Conservation (phyloP, 75 land plant species). For the Cunninghamia lanceolata region DNA sequence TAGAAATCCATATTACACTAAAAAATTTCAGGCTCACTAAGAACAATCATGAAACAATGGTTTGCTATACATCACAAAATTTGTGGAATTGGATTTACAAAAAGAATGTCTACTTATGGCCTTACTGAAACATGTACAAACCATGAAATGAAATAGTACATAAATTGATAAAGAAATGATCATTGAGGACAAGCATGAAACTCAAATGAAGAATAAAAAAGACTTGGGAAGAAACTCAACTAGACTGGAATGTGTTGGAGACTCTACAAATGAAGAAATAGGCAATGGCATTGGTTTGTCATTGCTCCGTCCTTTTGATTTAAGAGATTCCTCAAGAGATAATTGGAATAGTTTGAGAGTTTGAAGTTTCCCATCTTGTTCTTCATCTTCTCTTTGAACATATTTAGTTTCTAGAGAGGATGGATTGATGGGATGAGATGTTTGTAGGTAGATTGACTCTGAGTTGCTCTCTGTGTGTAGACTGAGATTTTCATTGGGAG, state of each 20-base stretch:
- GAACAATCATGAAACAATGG: no score
- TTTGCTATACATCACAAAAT: no score
- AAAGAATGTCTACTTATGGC: not conserved
- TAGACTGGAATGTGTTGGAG: not conserved
- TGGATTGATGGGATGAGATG: not conserved
- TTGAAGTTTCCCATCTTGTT: not conserved
- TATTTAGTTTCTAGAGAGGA: not conserved
- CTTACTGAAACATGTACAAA: not conserved
- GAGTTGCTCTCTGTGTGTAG: conserved; percentile 7
- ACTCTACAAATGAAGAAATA: not conserved
- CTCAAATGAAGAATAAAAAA: not conserved
- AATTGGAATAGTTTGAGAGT: not conserved
- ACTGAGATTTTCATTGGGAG: not conserved
- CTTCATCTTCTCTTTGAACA: not conserved
- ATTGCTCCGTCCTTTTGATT: not conserved
- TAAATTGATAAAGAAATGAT: not conserved
- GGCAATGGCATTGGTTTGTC: not conserved
- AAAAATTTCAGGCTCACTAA: no score
- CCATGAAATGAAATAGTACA: not conserved
- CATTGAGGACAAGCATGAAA: not conserved
- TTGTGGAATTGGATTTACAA: not conserved
- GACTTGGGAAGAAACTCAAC: not conserved
- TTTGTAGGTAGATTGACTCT: conserved; percentile 1
- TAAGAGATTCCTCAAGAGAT: not conserved
- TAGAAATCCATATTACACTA: no score